These are phyloP conservation scores for Helianthus tuberosus DNA, from an alignment of 129 eudicot species.

Conservation along the genomic window DNA sequence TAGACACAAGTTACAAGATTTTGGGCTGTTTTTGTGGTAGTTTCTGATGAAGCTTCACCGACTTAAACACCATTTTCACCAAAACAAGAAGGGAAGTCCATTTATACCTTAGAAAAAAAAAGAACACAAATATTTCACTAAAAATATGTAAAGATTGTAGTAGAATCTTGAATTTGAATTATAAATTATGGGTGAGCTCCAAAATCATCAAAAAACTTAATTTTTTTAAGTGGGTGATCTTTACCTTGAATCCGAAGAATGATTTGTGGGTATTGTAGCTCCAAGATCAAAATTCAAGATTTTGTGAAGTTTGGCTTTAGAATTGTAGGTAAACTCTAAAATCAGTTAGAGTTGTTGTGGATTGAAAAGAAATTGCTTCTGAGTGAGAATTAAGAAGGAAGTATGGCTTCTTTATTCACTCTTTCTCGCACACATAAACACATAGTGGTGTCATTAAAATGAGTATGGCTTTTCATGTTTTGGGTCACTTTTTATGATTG, in stretches of 20 bases:
- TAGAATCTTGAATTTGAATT: background rate
- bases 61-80: constrained; percentile 77
- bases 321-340: too few relatives aligned
- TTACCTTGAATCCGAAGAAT: constrained; percentile 4
- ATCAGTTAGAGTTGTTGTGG: too few relatives aligned
- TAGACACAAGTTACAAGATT: constrained; percentile 67
- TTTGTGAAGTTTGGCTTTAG: background rate
- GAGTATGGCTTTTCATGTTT: constrained; percentile 39
- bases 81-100: constrained; percentile 81
- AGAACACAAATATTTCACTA: background rate
- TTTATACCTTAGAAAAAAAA: constrained; percentile 10
- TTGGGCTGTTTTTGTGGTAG: constrained; percentile 37
- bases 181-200: constrained; percentile 10
- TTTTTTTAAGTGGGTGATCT: background rate
- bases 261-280: background rate
- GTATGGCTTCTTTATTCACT: constrained; percentile 11
- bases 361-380: too few relatives aligned
- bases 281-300: background rate
- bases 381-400: background rate
- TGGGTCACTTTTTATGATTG: constrained; percentile 36
- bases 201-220: constrained; percentile 1
- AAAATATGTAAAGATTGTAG: background rate
- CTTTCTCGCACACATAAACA: constrained; percentile 19
- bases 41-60: constrained; percentile 44
- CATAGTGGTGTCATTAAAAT: constrained; percentile 24